Evolutionary conservation across 2,329 filamentous ascomycete species (phyloP).

Genomic region (Botrytis pseudocinerea): DNA sequence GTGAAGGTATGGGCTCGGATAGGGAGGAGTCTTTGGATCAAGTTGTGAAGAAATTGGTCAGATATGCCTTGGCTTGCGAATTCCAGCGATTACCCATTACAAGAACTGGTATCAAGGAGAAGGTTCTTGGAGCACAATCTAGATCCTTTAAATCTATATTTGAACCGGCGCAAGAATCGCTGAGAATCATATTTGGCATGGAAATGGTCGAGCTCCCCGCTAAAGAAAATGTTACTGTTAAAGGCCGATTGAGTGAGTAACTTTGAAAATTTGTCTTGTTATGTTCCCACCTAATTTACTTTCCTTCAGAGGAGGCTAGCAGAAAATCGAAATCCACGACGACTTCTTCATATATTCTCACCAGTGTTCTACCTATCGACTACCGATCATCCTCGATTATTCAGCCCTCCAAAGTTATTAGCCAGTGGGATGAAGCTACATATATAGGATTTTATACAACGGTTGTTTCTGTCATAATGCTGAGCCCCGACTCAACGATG

Average conservation of each 20-base stretch:
- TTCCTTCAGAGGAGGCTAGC: slow-evolving; percentile 36
- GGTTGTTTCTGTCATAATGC: slow-evolving; percentile 72
- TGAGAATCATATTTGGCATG: slow-evolving; percentile 84
- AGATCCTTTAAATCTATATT: slow-evolving; percentile 77
- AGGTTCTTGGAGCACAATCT: slow-evolving; percentile 52
- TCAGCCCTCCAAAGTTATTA: slow-evolving; percentile 65
- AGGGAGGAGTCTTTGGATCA: slow-evolving; percentile 44
- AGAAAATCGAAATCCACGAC: slow-evolving; percentile 51
- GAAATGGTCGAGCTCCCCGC: slow-evolving; percentile 80
- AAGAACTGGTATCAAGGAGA: slow-evolving; percentile 62
- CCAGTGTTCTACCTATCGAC: slow-evolving; percentile 66
- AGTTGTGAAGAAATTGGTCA: slow-evolving; percentile 65
- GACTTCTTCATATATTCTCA: slow-evolving; percentile 74
- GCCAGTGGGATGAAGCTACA: slow-evolving; percentile 67
- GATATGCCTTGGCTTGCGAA: slow-evolving; percentile 67
- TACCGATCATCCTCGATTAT: slow-evolving; percentile 70
- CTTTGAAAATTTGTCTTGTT: background rate
- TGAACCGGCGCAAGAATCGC: slow-evolving; percentile 68
- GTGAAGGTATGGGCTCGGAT: slow-evolving; percentile 35
- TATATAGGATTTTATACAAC: slow-evolving; percentile 82
- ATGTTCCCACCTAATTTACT: slow-evolving; percentile 9
- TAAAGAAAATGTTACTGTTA: slow-evolving; percentile 77
- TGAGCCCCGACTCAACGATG: slow-evolving; percentile 68
- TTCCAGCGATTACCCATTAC: slow-evolving; percentile 61
- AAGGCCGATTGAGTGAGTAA: slow-evolving; percentile 68